Percentiles rank a stretch among this genome's conserved stretches.
Evolutionary conservation across 305 asterid genomes (phyloP).

Genomic region (Fraxinus floribunda): DNA sequence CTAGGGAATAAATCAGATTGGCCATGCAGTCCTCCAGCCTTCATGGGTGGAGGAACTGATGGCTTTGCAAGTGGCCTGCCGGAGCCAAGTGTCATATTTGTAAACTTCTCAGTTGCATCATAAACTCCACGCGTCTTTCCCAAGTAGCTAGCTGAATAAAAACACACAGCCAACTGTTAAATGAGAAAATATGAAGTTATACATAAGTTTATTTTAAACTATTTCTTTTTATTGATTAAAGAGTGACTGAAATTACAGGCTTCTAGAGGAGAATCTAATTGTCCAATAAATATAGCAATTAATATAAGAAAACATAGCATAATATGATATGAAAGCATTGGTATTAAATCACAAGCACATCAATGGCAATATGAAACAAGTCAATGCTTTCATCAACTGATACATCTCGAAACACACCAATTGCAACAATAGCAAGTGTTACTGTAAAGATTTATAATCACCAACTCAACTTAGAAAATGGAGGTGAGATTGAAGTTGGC

Average conservation of each 20-base stretch:
- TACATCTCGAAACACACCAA: neutral
- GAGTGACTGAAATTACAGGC: neutral
- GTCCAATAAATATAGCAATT: neutral
- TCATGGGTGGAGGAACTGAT: slow-evolving; percentile 71
- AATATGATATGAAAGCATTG: neutral
- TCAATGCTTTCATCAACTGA: neutral
- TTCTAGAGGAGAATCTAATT: neutral
- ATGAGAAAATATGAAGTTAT: neutral
- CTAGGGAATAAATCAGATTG: slow-evolving; percentile 50
- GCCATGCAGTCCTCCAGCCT: slow-evolving; percentile 93
- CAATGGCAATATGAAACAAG: neutral
- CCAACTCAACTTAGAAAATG: neutral
- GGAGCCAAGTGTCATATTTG: slow-evolving; percentile 49
- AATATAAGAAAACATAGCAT: neutral
- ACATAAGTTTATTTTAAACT: neutral
- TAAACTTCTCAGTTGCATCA: slow-evolving; percentile 58
- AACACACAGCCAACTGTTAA: neutral
- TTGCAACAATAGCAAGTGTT: neutral
- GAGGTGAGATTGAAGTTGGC: neutral
- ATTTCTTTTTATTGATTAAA: neutral
- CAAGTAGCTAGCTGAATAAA: slow-evolving; percentile 33
- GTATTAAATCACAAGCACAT: neutral
- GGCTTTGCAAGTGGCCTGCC: slow-evolving; percentile 47
- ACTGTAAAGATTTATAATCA: too few species aligned
- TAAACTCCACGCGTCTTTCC: slow-evolving; percentile 45